Conservation (phyloP, 306 rosid genomes). For the Vigna unguiculata region DNA sequence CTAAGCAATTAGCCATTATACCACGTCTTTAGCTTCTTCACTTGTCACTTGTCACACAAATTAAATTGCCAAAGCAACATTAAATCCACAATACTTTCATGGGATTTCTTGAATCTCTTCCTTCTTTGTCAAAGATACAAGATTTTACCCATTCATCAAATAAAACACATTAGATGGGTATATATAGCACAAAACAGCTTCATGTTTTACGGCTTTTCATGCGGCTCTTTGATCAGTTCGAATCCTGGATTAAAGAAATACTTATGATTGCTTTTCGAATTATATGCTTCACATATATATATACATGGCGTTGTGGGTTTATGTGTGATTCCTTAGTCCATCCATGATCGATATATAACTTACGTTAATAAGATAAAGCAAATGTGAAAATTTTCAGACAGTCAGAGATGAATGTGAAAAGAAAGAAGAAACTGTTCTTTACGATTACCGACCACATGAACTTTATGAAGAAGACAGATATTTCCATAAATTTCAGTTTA, state of each 20-base stretch:
- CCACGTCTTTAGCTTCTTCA: slow-evolving; percentile 29
- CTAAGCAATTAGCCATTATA: slow-evolving; percentile 8
- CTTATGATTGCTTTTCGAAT: not conserved
- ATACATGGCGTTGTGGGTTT: not conserved
- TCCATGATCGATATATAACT: not conserved
- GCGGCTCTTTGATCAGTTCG: not conserved
- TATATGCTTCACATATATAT: not conserved
- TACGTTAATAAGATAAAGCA: not conserved
- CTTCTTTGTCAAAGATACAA: not conserved
- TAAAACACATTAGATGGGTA: not conserved
- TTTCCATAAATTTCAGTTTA: not conserved
- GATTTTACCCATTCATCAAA: not conserved
- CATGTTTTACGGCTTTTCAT: not conserved
- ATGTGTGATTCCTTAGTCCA: not conserved
- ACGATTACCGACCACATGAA: not conserved
- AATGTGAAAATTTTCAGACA: not conserved
- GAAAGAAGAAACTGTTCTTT: not conserved
- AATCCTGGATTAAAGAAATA: not conserved
- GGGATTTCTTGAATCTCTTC: not conserved
- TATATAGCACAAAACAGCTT: not conserved
- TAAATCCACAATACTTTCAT: slow-evolving; percentile 16
- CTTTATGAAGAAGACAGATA: not conserved
- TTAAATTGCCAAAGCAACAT: not conserved
- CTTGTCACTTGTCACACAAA: not conserved
- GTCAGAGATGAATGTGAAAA: not conserved